phyloP scores from a whole-genome alignment of 2,329 filamentous ascomycete species.

The Ascochyta clinopodiicola region DNA sequence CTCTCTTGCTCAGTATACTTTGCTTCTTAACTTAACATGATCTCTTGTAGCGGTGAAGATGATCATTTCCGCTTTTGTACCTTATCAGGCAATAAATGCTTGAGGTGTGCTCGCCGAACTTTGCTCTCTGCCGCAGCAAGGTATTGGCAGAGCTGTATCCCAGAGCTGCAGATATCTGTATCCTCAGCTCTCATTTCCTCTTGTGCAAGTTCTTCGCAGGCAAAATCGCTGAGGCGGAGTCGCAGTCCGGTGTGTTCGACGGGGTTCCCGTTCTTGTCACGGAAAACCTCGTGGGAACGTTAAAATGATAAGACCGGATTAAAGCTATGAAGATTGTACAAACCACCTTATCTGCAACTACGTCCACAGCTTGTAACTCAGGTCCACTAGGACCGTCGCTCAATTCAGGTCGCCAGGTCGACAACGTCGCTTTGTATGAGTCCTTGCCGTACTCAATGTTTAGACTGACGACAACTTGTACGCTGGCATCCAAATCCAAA shows the following conservation, averaged over 20 bases:
- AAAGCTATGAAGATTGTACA: no score
- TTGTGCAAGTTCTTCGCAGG: slow-evolving; percentile 23
- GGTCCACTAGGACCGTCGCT: background rate
- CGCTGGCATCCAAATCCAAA: slow-evolving; percentile 24
- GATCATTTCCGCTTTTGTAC: slow-evolving; percentile 19
- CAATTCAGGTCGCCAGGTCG: slow-evolving; percentile 14
- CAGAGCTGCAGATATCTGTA: background rate
- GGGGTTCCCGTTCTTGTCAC: slow-evolving; percentile 27
- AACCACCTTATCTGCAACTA: background rate
- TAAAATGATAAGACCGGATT: no score
- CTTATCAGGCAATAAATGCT: slow-evolving; percentile 7
- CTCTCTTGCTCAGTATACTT: slow-evolving; percentile 16
- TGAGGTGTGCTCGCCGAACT: background rate
- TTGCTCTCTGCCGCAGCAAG: background rate
- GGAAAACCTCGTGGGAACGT: slow-evolving; percentile 29
- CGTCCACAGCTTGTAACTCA: background rate
- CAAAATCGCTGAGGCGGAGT: slow-evolving; percentile 24
- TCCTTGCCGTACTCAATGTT: slow-evolving; percentile 23
- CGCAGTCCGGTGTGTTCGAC: slow-evolving; percentile 19
- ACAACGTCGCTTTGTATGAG: slow-evolving; percentile 20
- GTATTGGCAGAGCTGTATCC: background rate
- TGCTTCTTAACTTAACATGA: slow-evolving; percentile 17
- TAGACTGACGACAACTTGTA: slow-evolving; percentile 22
- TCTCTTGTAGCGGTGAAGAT: slow-evolving; percentile 25
- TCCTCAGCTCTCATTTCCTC: background rate